phyloP scores from a whole-genome alignment of 2,329 filamentous ascomycete species.

The Aurifilum marmelostoma region DNA sequence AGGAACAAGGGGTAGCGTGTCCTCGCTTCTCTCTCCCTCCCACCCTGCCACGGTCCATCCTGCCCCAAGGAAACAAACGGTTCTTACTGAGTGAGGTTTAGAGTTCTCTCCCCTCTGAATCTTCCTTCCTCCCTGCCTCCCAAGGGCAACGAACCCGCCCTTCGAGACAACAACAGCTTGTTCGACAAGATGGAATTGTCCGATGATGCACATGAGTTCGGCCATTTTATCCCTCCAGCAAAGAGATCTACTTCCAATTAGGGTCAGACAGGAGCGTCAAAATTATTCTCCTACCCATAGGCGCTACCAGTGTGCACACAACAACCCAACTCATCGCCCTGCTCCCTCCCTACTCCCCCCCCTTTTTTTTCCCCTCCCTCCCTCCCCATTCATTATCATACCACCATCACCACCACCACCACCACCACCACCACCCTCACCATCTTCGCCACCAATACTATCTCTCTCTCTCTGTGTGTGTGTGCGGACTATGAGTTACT shows the following conservation, averaged over 20 bases:
- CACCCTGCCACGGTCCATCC: neutral
- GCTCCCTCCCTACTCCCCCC: neutral
- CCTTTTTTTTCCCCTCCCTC: neutral
- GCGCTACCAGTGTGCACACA: neutral
- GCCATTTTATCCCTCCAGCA: neutral
- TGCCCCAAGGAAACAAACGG: neutral
- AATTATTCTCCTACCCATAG: neutral
- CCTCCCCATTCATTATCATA: neutral
- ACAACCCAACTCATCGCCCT: neutral
- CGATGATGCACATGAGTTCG: neutral
- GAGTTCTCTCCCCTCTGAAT: neutral
- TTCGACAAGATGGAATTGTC: neutral
- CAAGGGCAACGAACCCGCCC: neutral
- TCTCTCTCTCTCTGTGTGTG: neutral
- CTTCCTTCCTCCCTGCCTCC: neutral
- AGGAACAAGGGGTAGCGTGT: conserved; percentile 18
- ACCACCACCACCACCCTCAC: neutral
- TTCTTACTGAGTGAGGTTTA: neutral
- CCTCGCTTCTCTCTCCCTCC: neutral
- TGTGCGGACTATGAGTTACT: neutral
- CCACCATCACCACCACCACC: neutral
- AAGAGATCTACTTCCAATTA: neutral
- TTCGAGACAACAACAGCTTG: neutral
- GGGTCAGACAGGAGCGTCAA: neutral
- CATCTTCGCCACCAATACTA: neutral